Conservation (phyloP, 2,329 filamentous ascomycete genomes). For the Penicillium sp. region DNA sequence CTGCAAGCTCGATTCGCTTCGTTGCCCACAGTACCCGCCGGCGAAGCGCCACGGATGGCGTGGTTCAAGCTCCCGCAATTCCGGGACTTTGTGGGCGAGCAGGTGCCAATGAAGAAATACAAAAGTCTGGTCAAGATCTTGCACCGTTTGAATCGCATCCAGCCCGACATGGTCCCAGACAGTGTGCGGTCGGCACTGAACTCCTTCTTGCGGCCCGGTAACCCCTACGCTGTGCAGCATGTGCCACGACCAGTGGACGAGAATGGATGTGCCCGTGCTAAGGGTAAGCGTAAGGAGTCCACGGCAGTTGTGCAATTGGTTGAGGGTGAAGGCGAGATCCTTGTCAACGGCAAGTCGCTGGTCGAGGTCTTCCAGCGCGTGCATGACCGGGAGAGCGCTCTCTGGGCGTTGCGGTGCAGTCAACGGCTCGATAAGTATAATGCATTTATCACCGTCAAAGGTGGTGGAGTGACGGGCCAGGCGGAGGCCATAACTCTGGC, state of each 20-base stretch:
- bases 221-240: constrained; percentile 60
- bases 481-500: constrained; percentile 90
- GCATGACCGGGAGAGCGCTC: constrained; percentile 88
- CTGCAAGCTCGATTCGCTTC: constrained; percentile 66
- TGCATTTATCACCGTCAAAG: constrained; percentile 75
- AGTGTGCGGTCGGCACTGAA: constrained; percentile 61
- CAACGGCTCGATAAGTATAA: constrained; percentile 93
- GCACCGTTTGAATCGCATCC: constrained; percentile 76
- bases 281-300: constrained; percentile 82
- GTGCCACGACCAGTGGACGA: constrained; percentile 63
- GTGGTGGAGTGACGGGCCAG: constrained; percentile 89
- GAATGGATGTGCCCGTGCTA: constrained; percentile 70
- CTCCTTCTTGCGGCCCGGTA: constrained; percentile 67
- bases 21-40: constrained; percentile 62
- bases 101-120: constrained; percentile 70
- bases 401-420: constrained; percentile 83
- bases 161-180: constrained; percentile 66
- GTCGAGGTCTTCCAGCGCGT: constrained; percentile 75
- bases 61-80: constrained; percentile 79
- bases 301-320: constrained; percentile 80
- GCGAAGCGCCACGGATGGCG: constrained; percentile 64
- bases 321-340: constrained; percentile 82
- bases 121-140: constrained; percentile 68
- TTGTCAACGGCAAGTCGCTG: constrained; percentile 86
- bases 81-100: constrained; percentile 63